These are phyloP conservation scores for Podaxis mareebaensis DNA, from an alignment of 768 basidiomycete genomes.

Conservation along the genomic window DNA sequence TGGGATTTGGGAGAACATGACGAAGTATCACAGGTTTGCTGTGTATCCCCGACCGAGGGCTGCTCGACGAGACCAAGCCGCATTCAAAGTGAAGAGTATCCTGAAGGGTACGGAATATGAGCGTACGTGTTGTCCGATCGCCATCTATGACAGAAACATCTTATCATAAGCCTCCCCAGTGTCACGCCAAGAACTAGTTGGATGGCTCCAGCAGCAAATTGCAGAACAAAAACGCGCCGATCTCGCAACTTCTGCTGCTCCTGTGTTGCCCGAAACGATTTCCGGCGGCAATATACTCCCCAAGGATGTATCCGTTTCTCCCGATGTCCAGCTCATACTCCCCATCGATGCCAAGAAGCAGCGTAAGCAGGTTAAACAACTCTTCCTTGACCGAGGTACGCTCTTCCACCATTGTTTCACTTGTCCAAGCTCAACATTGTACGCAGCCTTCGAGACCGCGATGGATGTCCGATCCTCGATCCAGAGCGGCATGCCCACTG, in stretches of 20 bases:
- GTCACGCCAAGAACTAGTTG: conserved; percentile 67
- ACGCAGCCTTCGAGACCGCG: conserved; percentile 64
- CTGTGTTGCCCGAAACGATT: conserved; percentile 38
- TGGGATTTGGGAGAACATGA: background rate
- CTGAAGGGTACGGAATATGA: conserved; percentile 77
- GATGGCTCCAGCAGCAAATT: conserved; percentile 76
- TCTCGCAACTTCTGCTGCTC: conserved; percentile 57
- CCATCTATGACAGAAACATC: background rate
- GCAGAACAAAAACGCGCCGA: conserved; percentile 80
- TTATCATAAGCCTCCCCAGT: conserved; percentile 26
- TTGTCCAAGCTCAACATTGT: background rate
- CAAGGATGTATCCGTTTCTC: conserved; percentile 36
- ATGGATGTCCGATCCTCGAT: conserved; percentile 58
- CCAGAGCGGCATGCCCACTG: conserved; percentile 59
- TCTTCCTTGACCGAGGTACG: conserved; percentile 69
- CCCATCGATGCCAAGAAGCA: conserved; percentile 74
- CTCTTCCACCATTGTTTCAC: background rate
- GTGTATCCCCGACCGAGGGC: conserved; percentile 53
- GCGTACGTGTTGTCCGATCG: conserved; percentile 39
- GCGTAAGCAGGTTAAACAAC: conserved; percentile 68
- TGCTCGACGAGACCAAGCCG: conserved; percentile 57
- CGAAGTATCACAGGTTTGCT: conserved; percentile 33
- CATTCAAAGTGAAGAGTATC: conserved; percentile 84
- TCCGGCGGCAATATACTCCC: conserved; percentile 32
- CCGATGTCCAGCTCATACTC: conserved; percentile 64